Evolutionary conservation across 2,329 filamentous ascomycete species (phyloP).

Genomic region (Aspergillus hortae): DNA sequence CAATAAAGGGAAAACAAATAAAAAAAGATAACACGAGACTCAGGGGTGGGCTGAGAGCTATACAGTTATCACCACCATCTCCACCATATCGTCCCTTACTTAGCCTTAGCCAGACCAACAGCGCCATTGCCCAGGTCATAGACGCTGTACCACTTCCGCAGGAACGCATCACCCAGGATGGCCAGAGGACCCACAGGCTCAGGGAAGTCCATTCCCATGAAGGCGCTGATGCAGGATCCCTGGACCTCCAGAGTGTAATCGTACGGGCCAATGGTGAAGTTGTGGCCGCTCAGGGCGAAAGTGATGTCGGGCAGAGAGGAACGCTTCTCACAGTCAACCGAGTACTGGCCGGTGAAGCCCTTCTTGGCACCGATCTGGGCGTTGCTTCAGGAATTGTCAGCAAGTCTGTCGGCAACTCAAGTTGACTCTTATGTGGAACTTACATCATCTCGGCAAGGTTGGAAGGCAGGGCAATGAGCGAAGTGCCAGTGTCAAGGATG

Average conservation of each 20-base stretch:
- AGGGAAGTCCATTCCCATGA: slow-evolving; percentile 93
- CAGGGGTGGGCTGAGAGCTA: background rate
- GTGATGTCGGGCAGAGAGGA: slow-evolving; percentile 82
- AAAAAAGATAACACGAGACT: background rate
- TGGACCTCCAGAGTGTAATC: slow-evolving; percentile 97
- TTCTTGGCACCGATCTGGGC: slow-evolving; percentile 98
- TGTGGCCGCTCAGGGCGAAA: slow-evolving; percentile 84
- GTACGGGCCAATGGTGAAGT: slow-evolving; percentile 83
- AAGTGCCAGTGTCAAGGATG: slow-evolving; percentile 97
- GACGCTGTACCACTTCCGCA: slow-evolving; percentile 71
- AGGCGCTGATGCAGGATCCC: slow-evolving; percentile 93
- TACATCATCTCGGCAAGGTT: slow-evolving; percentile 86
- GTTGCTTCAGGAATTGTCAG: slow-evolving; percentile 54
- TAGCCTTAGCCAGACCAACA: slow-evolving; percentile 84
- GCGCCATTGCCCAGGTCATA: slow-evolving; percentile 89
- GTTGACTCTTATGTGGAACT: slow-evolving; percentile 25
- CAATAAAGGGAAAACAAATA: background rate
- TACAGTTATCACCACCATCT: slow-evolving; percentile 1
- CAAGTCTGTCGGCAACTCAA: background rate
- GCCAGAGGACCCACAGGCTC: slow-evolving; percentile 85
- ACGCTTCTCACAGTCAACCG: slow-evolving; percentile 81
- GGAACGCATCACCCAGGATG: slow-evolving; percentile 73
- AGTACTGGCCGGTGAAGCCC: slow-evolving; percentile 95
- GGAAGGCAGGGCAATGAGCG: slow-evolving; percentile 88
- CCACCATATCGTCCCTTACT: slow-evolving; percentile 44